Evolutionary conservation across 2,329 filamentous ascomycete species (phyloP), one percentile per base, ranked within the genome.

Genomic region (Colletotrichum lupini): DNA sequence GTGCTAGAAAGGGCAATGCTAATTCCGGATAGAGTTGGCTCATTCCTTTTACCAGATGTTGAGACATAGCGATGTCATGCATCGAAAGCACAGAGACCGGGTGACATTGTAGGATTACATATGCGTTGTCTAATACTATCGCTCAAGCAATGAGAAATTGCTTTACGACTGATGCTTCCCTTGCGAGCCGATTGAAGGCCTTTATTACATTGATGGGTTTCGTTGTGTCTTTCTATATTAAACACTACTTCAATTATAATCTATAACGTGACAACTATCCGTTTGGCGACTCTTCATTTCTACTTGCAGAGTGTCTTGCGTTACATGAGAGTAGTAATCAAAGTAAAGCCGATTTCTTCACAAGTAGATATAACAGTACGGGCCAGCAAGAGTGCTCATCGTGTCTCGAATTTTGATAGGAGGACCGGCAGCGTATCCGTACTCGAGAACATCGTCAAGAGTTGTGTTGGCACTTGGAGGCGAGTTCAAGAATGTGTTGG

Each of bases 331-430:
- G 32, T 11, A 35, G 11, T 35, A 12, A 9, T 4, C 4, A 12
- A 12, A 35, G 32, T 3, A 35, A 12, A 35, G 11, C 32, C 12
- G 11, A 4, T 12, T 35, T 35, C 22, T 24, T 68, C 24, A 70
- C 22, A 67, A 22, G 52, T 79, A 81, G 1, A 75, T 75, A 49
- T 79, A 81, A 53, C 78, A 81, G 55, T 80, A 79, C 1, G 78
- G 79, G 3, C 72, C 72, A 4, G 37, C 28, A 1, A 73, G 62
- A 22, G 77, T 75, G 60, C 79, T 80, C 69, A 80, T 76, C 9
- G 80, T 57, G 37, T 81, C 78, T 14, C 74, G 76, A 46, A 77
- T 75, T 5, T 72, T 74, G 4, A 70, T 64, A n/a, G 57, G 19
- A 4, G 57, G 22, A 8, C 75, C 78, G 4, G 75, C 76, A 4